Base-by-base conservation (phyloP, 441 rosid genomes). In the Syzygium syzygioides region DNA sequence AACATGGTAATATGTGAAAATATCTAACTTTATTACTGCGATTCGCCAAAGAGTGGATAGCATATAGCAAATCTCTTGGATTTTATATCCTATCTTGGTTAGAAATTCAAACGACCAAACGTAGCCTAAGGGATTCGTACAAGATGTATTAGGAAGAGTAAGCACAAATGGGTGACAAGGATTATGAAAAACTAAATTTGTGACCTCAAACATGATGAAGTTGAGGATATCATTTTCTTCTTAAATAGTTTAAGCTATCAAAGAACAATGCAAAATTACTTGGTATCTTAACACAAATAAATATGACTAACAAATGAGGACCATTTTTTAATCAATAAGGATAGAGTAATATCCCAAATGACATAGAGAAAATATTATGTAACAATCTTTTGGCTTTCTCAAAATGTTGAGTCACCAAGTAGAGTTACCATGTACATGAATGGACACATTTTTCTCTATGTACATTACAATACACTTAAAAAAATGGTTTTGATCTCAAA, bases 141-240 rank as follows among this genome's bases (percentile, higher is more conserved):
- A 64, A 1, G 6, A n/a, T 15, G 12, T 64, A n/a, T 30, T 15
- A 30, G 30, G 56, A 55, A 55, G 56, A 55, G 56, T 23, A 55
- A 18, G 23, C 20, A 2, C 20, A 55, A 55, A 55, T 55, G 56
- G 56, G 56, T 55, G 56, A 18, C 1, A 7, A 20, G 64, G 66
- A 71, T 12, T 23, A 41, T 14, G 26, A 37, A 71, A 4, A 37
- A 71, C 1, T 0, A 5, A 5, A 37, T 71, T 0, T 6, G 5
- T 41, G 52, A 71, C 26, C 9, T 71, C 2, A 20, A 2, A 37
- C 15, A 5, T 71, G 83, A 11, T 23, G 52, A 71, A 71, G 15
- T 4, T 4, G 0, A 71, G 83, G 12, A 20, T 10, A 28, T 37
- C 83, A 71, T 71, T 37, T 20, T 37, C 17, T 37, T 71, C 2